Base-by-base conservation (phyloP, 805 yeast species). In the Komagataella pastoris region DNA sequence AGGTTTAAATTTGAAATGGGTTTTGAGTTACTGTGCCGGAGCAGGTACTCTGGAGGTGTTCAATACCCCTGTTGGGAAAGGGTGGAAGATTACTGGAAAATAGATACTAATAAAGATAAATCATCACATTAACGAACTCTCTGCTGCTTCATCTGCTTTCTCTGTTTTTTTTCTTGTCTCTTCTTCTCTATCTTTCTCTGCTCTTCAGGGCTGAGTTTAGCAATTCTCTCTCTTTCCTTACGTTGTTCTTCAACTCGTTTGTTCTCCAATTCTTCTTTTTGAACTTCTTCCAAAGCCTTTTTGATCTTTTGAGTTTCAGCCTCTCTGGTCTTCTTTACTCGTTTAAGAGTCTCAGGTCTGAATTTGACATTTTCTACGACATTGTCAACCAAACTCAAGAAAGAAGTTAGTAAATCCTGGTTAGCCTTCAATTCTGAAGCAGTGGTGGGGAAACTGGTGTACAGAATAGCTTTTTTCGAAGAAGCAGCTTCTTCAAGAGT, bases 151-250 rank as follows among this genome's bases (percentile, higher is more conserved):
- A 71, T 75, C 64, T 70, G 69, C 69, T 87, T 86, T 71, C 88
- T 81, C 64, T 83, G 87, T 67, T 81, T 88, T 73, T 83, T 88
- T 58, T 87, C 95, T 57, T 73, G 73, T 66, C 84, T 88, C 71
- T 84, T 87, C 71, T 80, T 81, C 57, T 85, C 91, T 47, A 77
- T 66, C 69, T 85, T 87, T 57, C 81, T 81, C 69, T 85, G 93
- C 63, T 85, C 93, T 60, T 83, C 88, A 54, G 88, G 83, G 48
- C 83, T 73, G 61, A 85, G 68, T 57, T 74, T 75, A 57, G 76
- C 68, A 56, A 76, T 60, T 51, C 71, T 69, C 57, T 84, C 84
- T 67, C 79, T 81, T 59, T 78, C 80, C 59, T 77, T 77, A 61
- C 77, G 83, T 59, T 77, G 81, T 56, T 77, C 79, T 67, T 84